Evolutionary conservation across 495 filamentous ascomycete species (phyloP).

Genomic region (Trichoderma erinaceum): DNA sequence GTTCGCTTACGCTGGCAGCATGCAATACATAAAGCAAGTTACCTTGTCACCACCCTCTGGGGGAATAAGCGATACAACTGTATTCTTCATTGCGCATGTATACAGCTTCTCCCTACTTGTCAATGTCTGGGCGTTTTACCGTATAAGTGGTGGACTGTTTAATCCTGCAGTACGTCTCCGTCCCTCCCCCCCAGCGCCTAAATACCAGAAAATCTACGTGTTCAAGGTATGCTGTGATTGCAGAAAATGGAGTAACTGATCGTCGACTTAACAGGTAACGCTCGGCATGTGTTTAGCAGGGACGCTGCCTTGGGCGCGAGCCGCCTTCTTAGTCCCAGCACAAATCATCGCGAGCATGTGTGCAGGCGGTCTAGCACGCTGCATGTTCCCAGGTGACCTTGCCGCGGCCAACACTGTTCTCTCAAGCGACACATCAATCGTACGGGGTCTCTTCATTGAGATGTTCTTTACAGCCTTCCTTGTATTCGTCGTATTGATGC

Average conservation of each 20-base stretch:
- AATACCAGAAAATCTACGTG: neutral
- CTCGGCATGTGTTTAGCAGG: conserved; percentile 46
- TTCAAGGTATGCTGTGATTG: neutral
- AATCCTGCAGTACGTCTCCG: conserved; percentile 52
- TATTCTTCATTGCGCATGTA: conserved; percentile 27
- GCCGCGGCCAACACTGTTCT: conserved; percentile 49
- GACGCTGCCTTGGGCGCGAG: conserved; percentile 41
- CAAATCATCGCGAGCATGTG: conserved; percentile 51
- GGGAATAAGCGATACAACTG: conserved; percentile 25
- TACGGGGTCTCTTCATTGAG: conserved; percentile 65
- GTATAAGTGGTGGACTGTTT: conserved; percentile 58
- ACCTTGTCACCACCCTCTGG: conserved; percentile 21
- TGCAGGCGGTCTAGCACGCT: conserved; percentile 46
- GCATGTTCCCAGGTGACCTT: conserved; percentile 46
- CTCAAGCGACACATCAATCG: conserved; percentile 47
- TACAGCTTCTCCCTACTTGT: conserved; percentile 60
- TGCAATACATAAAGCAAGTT: conserved; percentile 29
- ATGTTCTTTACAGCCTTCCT: conserved; percentile 68
- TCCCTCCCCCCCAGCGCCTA: neutral
- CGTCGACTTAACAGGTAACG: conserved; percentile 32
- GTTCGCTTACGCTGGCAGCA: conserved; percentile 40
- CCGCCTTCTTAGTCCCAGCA: conserved; percentile 41
- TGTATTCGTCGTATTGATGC: conserved; percentile 66
- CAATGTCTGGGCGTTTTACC: conserved; percentile 62
- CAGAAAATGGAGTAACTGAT: neutral